Percentiles rank a stretch among this genome's conserved stretches.
Conservation (phyloP, 148 eudicot species). For the Heliosperma pusillum region DNA sequence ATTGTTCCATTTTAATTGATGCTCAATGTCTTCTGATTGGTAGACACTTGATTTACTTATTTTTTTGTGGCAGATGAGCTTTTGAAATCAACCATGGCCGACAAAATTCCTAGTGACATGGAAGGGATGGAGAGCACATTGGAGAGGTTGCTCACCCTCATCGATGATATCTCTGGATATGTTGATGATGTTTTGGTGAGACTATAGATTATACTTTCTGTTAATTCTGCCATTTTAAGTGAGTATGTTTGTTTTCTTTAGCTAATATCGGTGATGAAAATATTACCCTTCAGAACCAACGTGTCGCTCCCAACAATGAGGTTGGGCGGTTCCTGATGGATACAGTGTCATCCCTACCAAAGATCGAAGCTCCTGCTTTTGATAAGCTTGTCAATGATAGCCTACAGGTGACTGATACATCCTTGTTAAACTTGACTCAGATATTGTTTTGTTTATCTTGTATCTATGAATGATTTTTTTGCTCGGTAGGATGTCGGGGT, state of each 20-base stretch:
- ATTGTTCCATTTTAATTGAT: not conserved
- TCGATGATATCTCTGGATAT: conserved; percentile 82
- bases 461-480: too few relatives aligned
- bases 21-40: not conserved
- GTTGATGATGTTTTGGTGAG: conserved; percentile 98
- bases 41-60: conserved; percentile 13
- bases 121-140: conserved; percentile 92
- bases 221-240: not conserved
- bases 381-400: conserved; percentile 85
- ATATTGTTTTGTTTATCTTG: not conserved
- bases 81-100: conserved; percentile 73
- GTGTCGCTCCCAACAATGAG: conserved; percentile 62
- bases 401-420: conserved; percentile 47
- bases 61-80: conserved; percentile 61
- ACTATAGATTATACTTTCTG: not conserved
- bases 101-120: conserved; percentile 88
- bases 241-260: not conserved
- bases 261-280: not conserved
- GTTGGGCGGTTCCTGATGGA: conserved; percentile 81
- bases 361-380: conserved; percentile 60
- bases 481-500: too few relatives aligned
- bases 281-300: conserved; percentile 55
- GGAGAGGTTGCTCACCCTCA: conserved; percentile 64
- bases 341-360: conserved; percentile 73
- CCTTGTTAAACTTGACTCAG: not conserved